A percentile compares a stretch with the other conserved stretches of the same genome.
Conservation (phyloP, 2,329 filamentous ascomycete species). For the Calonectria montana region DNA sequence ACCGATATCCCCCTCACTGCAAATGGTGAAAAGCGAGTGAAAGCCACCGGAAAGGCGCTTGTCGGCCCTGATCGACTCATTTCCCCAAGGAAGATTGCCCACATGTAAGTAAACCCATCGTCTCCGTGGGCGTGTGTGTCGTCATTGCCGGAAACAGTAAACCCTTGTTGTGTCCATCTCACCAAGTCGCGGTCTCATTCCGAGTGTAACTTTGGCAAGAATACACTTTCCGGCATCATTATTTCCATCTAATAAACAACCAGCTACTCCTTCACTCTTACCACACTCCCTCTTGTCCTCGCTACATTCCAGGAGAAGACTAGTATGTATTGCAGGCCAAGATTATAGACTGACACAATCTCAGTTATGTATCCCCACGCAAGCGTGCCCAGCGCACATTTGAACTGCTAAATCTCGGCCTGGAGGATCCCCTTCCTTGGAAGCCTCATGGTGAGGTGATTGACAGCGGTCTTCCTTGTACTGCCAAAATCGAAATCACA, state of each 20-base stretch:
- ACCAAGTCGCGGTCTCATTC: not conserved
- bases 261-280: not conserved
- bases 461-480: slow-evolving; percentile 59
- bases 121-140: not conserved
- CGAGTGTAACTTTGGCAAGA: not conserved
- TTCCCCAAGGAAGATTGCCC: slow-evolving; percentile 81
- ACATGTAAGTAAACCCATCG: slow-evolving; percentile 72
- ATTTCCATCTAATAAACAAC: not conserved
- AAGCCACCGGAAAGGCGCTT: slow-evolving; percentile 83
- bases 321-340: not conserved
- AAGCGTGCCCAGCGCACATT: slow-evolving; percentile 89
- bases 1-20: slow-evolving; percentile 89
- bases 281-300: not conserved
- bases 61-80: slow-evolving; percentile 88
- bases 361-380: slow-evolving; percentile 86
- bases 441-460: slow-evolving; percentile 55
- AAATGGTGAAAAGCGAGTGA: slow-evolving; percentile 82
- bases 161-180: not conserved
- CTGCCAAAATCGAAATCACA: slow-evolving; percentile 73
- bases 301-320: not conserved
- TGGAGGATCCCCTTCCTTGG: slow-evolving; percentile 79
- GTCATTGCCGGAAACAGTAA: slow-evolving; percentile 5
- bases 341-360: slow-evolving; percentile 12
- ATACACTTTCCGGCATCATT: not conserved
- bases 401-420: slow-evolving; percentile 83